Evolutionary conservation across 1,284 basidiomycete species (phyloP).

Genomic region (Psilocybe mexicana): DNA sequence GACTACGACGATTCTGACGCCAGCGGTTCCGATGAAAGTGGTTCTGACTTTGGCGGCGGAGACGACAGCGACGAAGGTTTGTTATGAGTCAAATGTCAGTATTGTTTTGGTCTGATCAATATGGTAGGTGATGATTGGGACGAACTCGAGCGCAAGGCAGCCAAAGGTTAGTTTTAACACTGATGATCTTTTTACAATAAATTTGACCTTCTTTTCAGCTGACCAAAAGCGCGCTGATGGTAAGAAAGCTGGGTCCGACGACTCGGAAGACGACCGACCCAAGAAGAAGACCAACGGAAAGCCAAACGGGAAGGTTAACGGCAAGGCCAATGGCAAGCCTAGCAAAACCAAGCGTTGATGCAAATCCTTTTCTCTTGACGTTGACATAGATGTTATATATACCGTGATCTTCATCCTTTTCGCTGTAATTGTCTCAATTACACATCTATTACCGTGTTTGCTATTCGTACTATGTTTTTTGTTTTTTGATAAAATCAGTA

Average conservation of each 20-base stretch:
- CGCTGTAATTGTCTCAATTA: not conserved
- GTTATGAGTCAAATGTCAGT: slow-evolving; percentile 14
- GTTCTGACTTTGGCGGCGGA: slow-evolving; percentile 68
- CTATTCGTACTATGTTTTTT: not conserved
- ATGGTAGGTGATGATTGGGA: slow-evolving; percentile 88
- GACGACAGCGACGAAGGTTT: slow-evolving; percentile 68
- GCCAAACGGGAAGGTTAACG: slow-evolving; percentile 33
- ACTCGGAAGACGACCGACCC: slow-evolving; percentile 62
- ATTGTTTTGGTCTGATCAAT: slow-evolving; percentile 3
- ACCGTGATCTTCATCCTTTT: not conserved
- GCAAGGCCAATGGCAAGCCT: slow-evolving; percentile 28
- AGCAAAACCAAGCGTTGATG: slow-evolving; percentile 4
- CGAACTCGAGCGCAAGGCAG: slow-evolving; percentile 89
- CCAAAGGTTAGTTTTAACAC: slow-evolving; percentile 58
- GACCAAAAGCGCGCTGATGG: slow-evolving; percentile 65
- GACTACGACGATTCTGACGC: slow-evolving; percentile 60
- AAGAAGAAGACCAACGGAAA: slow-evolving; percentile 50
- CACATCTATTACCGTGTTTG: not conserved
- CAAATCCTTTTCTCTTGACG: not conserved
- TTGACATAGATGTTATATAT: not conserved
- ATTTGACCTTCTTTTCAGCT: slow-evolving; percentile 39
- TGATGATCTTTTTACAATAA: not conserved
- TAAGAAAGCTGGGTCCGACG: slow-evolving; percentile 60
- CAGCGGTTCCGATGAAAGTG: slow-evolving; percentile 66
- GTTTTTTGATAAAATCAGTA: not conserved